Evolutionary conservation across 2,329 filamentous ascomycete genomes (phyloP).

Genomic region (Drechslerella dactyloides): DNA sequence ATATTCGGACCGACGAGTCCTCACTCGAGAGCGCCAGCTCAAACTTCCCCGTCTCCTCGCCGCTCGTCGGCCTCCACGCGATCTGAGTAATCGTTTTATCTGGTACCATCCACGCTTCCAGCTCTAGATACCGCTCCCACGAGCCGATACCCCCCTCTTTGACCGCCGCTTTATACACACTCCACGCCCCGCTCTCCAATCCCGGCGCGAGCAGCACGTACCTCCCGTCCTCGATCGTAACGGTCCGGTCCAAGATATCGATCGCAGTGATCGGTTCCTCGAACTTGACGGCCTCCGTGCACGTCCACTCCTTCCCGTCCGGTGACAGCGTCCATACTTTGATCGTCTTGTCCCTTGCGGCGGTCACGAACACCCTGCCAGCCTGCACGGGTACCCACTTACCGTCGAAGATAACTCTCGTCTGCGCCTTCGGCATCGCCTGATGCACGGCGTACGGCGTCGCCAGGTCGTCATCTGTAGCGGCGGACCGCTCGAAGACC

Average conservation of each 20-base stretch:
- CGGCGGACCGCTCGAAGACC: slow-evolving; percentile 67
- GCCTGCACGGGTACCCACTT: slow-evolving; percentile 72
- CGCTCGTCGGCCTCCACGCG: slow-evolving; percentile 51
- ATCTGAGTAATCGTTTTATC: slow-evolving; percentile 67
- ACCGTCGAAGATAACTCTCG: slow-evolving; percentile 88
- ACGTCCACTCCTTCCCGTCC: slow-evolving; percentile 60
- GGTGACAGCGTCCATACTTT: slow-evolving; percentile 68
- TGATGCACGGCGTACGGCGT: slow-evolving; percentile 66
- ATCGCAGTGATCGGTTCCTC: slow-evolving; percentile 73
- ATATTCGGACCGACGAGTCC: slow-evolving; percentile 53
- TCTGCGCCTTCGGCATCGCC: slow-evolving; percentile 81
- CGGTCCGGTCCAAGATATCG: slow-evolving; percentile 64
- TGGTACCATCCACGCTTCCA: slow-evolving; percentile 63
- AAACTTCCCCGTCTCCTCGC: slow-evolving; percentile 49
- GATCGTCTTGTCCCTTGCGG: slow-evolving; percentile 84
- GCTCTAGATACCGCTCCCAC: slow-evolving; percentile 53
- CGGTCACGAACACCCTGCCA: slow-evolving; percentile 74
- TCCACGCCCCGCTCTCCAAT: slow-evolving; percentile 61
- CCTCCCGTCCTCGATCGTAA: slow-evolving; percentile 54
- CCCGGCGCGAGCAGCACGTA: slow-evolving; percentile 59
- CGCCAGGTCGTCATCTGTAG: slow-evolving; percentile 54
- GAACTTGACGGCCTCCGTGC: slow-evolving; percentile 64
- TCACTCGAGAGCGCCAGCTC: slow-evolving; percentile 57
- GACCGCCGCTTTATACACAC: slow-evolving; percentile 58
- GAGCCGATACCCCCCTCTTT: slow-evolving; percentile 54